Evolutionary conservation across 2,329 filamentous ascomycete genomes (phyloP).

Genomic region (Diaporthe sp.): DNA sequence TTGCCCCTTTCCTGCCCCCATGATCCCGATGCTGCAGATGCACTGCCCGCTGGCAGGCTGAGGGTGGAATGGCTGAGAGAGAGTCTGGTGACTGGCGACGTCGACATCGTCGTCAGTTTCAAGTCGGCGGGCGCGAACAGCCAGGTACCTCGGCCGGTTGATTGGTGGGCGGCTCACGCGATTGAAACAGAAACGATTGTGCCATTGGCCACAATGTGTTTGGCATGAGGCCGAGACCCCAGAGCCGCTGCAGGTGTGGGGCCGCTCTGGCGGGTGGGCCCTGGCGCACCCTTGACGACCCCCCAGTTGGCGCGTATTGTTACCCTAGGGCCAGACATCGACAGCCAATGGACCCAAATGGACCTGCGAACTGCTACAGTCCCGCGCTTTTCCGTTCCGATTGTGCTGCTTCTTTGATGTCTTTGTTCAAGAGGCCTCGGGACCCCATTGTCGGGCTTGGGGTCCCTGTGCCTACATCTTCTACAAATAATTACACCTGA

Average conservation of each 20-base stretch:
- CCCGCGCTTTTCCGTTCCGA: background rate
- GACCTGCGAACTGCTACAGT: background rate
- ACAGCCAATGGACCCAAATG: slow-evolving; percentile 25
- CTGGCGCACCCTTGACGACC: background rate
- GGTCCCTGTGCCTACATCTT: background rate
- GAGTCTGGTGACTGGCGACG: background rate
- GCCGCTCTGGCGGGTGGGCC: background rate
- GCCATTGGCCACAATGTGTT: slow-evolving; percentile 36
- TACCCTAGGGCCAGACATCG: background rate
- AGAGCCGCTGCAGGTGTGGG: slow-evolving; percentile 17
- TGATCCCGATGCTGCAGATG: background rate
- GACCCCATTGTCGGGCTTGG: slow-evolving; percentile 24
- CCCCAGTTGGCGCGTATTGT: slow-evolving; percentile 33
- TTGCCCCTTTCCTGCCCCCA: background rate
- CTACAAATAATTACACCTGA: slow-evolving; percentile 26
- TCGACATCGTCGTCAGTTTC: slow-evolving; percentile 17
- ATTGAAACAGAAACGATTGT: slow-evolving; percentile 19
- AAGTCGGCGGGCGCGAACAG: slow-evolving; percentile 4
- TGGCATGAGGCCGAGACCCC: slow-evolving; percentile 5
- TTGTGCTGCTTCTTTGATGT: slow-evolving; percentile 33
- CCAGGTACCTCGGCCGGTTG: background rate
- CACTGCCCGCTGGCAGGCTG: slow-evolving; percentile 11
- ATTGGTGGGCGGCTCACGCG: slow-evolving; percentile 23
- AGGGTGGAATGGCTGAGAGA: background rate
- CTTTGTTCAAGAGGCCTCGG: slow-evolving; percentile 6